Evolutionary conservation across 2,329 filamentous ascomycete species (phyloP).

Genomic region (Nannizzia gypsea): DNA sequence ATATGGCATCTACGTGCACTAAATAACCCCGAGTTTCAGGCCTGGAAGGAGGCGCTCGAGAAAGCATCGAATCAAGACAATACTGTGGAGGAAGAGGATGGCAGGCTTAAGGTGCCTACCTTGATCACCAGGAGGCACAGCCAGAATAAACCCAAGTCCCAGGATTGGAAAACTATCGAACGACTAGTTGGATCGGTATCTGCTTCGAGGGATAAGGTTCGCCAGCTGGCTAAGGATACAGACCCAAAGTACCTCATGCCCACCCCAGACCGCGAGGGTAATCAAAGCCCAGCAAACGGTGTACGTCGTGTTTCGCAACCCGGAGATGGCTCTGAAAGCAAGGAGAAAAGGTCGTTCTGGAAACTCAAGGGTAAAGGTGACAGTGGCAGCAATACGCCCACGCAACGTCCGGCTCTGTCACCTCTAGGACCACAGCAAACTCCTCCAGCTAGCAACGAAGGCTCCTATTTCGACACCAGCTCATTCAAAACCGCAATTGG

Average conservation of each 20-base stretch:
- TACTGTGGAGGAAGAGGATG: slow-evolving; percentile 23
- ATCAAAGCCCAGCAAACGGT: slow-evolving; percentile 20
- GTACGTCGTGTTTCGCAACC: slow-evolving; percentile 20
- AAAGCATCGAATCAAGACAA: slow-evolving; percentile 52
- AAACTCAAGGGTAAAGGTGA: slow-evolving; percentile 64
- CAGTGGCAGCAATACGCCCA: slow-evolving; percentile 21
- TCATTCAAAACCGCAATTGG: neutral
- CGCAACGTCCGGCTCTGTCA: slow-evolving; percentile 32
- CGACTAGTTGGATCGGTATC: slow-evolving; percentile 73
- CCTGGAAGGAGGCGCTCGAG: slow-evolving; percentile 79
- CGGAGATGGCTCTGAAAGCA: slow-evolving; percentile 26
- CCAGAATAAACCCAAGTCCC: slow-evolving; percentile 49
- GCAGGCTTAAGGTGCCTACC: slow-evolving; percentile 24
- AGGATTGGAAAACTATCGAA: slow-evolving; percentile 81
- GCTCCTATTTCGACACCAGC: slow-evolving; percentile 3
- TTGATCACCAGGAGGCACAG: slow-evolving; percentile 18
- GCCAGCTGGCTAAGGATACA: slow-evolving; percentile 75
- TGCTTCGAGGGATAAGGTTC: slow-evolving; percentile 76
- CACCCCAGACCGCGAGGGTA: slow-evolving; percentile 10
- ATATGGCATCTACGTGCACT: slow-evolving; percentile 86
- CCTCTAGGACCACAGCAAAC: slow-evolving; percentile 35
- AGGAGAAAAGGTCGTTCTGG: slow-evolving; percentile 72
- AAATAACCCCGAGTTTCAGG: slow-evolving; percentile 71
- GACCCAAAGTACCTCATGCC: slow-evolving; percentile 47
- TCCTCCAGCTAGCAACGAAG: slow-evolving; percentile 33